Evolutionary conservation across 306 rosid genomes (phyloP), one percentile per base, ranked within the genome.

Genomic region (Dryas drummondii): DNA sequence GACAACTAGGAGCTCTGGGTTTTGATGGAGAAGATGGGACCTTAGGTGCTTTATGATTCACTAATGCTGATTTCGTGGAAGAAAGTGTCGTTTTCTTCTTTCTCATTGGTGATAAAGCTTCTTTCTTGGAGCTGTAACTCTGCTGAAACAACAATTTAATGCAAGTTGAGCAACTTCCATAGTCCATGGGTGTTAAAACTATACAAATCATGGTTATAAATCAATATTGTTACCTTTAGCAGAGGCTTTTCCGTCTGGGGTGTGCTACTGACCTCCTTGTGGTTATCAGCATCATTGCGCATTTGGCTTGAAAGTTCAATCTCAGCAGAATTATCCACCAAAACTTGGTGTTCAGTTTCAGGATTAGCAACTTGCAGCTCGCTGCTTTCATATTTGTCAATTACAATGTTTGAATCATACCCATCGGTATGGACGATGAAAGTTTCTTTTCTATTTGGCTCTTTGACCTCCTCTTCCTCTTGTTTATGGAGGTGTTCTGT

Each of bases 11-110:
- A 73, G 79, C 81, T 47, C 70, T 48, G 47, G 87, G 72, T 79
- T 85, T 89, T 40, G 86, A 74, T 11, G 93, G 90, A 74, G 93
- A 82, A 16, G 89, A 65, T 76, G 85, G 85, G 79, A 78, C 69
- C 66, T 81, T 87, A 14, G 87, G 79, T 26, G 84, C 80, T 86
- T 71, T 87, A 37, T 55, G 73, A 73, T 76, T 70, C 55, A 71
- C 59, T 47, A 74, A 69, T 17, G 84, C 74, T 51, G 85, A 70
- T 72, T 78, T 86, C 0, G 86, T 72, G 46, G 89, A 88, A 80
- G 87, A 77, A 72, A 72, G 77, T 61, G 85, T 71, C 71, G 79
- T 81, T 79, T 88, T 88, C 80, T 84, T 91, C 78, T 76, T 86
- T 74, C 82, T 47, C 44, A 27, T 75, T 2, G 88, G 71, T 13